Conservation (phyloP, 768 basidiomycete genomes). For the Chalciporus pseudorubinellus region DNA sequence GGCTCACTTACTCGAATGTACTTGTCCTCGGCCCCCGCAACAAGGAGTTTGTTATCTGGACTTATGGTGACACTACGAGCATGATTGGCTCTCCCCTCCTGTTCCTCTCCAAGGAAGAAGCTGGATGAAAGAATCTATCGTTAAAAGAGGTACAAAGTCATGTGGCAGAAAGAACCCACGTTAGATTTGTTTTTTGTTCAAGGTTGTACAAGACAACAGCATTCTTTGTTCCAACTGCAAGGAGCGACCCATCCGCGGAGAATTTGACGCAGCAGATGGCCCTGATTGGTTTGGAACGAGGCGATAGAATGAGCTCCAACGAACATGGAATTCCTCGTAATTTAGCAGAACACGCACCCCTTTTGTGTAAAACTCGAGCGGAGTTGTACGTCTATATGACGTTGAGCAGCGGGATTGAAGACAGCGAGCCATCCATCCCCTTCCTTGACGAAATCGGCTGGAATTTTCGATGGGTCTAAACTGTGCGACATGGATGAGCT, state of each 20-base stretch:
- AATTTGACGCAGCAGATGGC: slow-evolving; percentile 34
- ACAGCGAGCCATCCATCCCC: slow-evolving; percentile 53
- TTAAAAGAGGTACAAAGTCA: not conserved
- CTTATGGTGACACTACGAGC: slow-evolving; percentile 34
- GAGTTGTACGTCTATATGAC: slow-evolving; percentile 50
- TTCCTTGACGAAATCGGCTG: slow-evolving; percentile 39
- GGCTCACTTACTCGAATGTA: slow-evolving; percentile 29
- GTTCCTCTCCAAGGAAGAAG: slow-evolving; percentile 28
- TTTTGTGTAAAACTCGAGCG: slow-evolving; percentile 80
- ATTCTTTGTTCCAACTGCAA: slow-evolving; percentile 34
- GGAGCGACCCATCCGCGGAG: slow-evolving; percentile 30
- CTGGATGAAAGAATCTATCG: slow-evolving; percentile 7
- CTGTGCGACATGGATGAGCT: slow-evolving; percentile 19
- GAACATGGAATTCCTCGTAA: slow-evolving; percentile 2
- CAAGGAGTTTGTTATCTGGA: slow-evolving; percentile 29
- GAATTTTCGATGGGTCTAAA: slow-evolving; percentile 30
- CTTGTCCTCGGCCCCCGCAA: slow-evolving; percentile 35
- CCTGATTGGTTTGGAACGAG: slow-evolving; percentile 12
- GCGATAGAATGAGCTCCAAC: slow-evolving; percentile 8
- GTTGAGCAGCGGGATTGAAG: slow-evolving; percentile 47
- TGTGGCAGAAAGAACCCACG: slow-evolving; percentile 15
- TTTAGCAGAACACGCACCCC: slow-evolving; percentile 50
- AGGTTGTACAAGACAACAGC: slow-evolving; percentile 30
- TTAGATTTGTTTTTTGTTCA: slow-evolving; percentile 25
- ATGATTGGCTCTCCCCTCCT: slow-evolving; percentile 24